phyloP scores from a whole-genome alignment of 495 filamentous ascomycete species.

The Achaetomiella virescens region DNA sequence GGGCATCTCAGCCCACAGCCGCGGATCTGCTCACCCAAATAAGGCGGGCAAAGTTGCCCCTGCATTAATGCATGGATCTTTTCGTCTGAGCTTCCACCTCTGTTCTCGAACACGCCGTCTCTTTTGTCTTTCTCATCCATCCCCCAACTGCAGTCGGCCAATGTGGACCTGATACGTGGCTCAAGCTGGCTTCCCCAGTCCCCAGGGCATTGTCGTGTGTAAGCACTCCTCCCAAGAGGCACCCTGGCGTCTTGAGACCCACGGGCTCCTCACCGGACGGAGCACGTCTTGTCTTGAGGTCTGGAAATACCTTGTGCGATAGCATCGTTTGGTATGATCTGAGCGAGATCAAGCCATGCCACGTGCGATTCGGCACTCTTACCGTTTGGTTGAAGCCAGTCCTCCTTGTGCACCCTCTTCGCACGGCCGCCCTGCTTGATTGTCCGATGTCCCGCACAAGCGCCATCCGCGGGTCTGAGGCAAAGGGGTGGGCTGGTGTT shows the following conservation, averaged over 20 bases:
- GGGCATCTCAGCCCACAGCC: neutral
- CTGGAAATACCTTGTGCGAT: too few species aligned
- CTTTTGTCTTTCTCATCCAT: neutral
- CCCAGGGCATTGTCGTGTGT: neutral
- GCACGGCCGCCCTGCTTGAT: slow-evolving; percentile 29
- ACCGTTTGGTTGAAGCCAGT: neutral
- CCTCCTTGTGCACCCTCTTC: slow-evolving; percentile 6
- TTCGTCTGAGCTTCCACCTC: slow-evolving; percentile 8
- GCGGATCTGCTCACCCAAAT: slow-evolving; percentile 1
- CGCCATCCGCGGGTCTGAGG: too few species aligned
- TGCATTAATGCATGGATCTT: slow-evolving; percentile 11
- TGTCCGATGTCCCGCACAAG: slow-evolving; percentile 29
- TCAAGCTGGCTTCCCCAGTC: neutral
- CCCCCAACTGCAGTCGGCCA: slow-evolving; percentile 12
- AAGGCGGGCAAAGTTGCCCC: slow-evolving; percentile 2
- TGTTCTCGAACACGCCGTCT: slow-evolving; percentile 13
- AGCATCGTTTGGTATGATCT: neutral
- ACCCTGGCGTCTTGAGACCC: neutral
- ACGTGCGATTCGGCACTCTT: slow-evolving; percentile 7
- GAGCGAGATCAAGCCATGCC: slow-evolving; percentile 1
- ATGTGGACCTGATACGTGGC: slow-evolving; percentile 19
- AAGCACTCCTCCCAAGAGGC: too few species aligned
- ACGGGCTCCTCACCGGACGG: too few species aligned
- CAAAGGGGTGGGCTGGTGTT: neutral
- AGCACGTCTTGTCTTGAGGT: too few species aligned